Base-by-base conservation (phyloP, 805 yeast genomes). In the Cyberlindnera meyerae region DNA sequence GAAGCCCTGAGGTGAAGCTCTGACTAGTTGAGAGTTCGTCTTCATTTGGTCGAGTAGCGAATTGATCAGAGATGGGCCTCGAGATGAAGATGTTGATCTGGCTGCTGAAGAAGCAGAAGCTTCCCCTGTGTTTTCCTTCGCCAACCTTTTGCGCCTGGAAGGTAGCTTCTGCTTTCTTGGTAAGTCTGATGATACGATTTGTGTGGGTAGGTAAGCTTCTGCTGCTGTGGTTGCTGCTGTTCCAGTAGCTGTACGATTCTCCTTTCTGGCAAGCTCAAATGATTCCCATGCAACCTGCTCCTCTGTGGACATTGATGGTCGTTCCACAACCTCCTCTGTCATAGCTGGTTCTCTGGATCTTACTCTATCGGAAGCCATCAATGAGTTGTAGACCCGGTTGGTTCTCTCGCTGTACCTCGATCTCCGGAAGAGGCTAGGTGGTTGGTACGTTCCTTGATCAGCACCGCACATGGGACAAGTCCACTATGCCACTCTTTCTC, bases 401-500 rank as follows among this genome's bases (percentile, higher is more conserved):
- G 59, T 54, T 4, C 53, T 47, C n/a, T 49, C 52, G 27, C 59
- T 52, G 32, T 48, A 40, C 27, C 57, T 39, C n/a, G 52, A 47
- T 33, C 52, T 39, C 42, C 57, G 43, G 31, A 45, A 49, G n/a
- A 36, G 27, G 15, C 49, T 45, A 14, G 52, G 47, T 12, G 51
- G 42, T 13, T 39, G 36, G 31, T 29, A 18, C n/a, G 34, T 20
- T 37, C 67, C 49, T 11, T 70, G 75, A 22, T 55, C 58, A 37
- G 54, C 51, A 38, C 68, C 75, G 47, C 79, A 73, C 42, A 70
- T 61, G n/a, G 77, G 77, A 48, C 79, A 73, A 39, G 54, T 55
- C 77, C 77, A 71, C 12, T 42, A 54, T 5, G 37, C 49, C 5
- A 39, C 16, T 24, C 39, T 22, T n/a, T 29, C 29, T 27, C 39